Evolutionary conservation across 2,329 filamentous ascomycete species (phyloP), one percentile per base, ranked within the genome.

Genomic region (Pyricularia sp.): DNA sequence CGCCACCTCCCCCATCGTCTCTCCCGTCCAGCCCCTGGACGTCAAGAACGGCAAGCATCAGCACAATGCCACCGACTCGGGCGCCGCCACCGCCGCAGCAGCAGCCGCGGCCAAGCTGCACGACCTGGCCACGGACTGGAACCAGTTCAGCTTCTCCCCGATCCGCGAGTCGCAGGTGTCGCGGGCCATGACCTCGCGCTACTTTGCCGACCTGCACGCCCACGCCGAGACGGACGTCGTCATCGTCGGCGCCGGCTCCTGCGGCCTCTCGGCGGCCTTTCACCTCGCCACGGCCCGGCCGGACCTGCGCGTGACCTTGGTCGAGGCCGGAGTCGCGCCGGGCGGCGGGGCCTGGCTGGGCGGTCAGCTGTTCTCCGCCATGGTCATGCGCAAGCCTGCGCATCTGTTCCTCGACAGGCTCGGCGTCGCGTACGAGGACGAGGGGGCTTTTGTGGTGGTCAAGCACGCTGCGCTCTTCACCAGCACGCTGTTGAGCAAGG

Each of bases 391-490:
- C 72, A 96, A 94, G 81, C 91, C 93, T 13, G 92, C 92, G 64
- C 89, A 96, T 73, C 84, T 84, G 65, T 96, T 96, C 80, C 80
- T 96, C 66, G 81, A 83, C 57, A 91, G 96, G 72, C 77, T 96
- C 19, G 91, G 89, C 66, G 87, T 96, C 7, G 87, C 90, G 0
- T 96, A 88, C 73, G 93, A 96, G 72, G 91, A 96, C 68, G 92
- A 96, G 72, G 90, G 89, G 64, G 84, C 89, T 78, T 64, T 64
- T 6, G 91, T 97, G 16, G 91, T 96, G 1, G 92, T 96, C 75
- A 96, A 94, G 85, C 92, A 96, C 77, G 92, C 93, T 40, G 90
- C 92, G 0, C 84, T 96, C 67, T 96, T 96, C 81, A 97, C 92
- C 35, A 91, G 88, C 66, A 96, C 92, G 30, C 81, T 97, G 66